Evolutionary conservation across 345 rosid species (phyloP).

Genomic region (Turnera subulata): DNA sequence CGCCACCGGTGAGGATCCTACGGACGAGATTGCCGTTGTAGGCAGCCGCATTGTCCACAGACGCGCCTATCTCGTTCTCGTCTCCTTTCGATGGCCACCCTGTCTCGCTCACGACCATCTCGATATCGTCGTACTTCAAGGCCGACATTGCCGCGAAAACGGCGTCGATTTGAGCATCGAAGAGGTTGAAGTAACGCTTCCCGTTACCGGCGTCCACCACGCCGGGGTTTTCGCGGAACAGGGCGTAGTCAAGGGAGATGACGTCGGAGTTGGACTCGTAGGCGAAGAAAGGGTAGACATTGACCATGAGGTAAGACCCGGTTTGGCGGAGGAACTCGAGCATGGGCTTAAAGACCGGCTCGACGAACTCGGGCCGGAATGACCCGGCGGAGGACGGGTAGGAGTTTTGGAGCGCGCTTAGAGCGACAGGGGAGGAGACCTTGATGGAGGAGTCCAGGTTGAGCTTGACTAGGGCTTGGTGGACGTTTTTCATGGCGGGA

Average conservation of each 20-base stretch:
- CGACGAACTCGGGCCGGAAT: constrained; percentile 67
- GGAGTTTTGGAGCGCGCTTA: constrained; percentile 70
- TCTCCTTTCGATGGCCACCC: constrained; percentile 97
- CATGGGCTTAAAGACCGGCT: constrained; percentile 69
- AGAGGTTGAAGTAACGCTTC: constrained; percentile 62
- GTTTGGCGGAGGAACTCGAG: constrained; percentile 80
- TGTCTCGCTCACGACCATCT: constrained; percentile 75
- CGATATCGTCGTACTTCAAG: constrained; percentile 61
- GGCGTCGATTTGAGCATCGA: constrained; percentile 98
- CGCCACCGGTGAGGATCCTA: constrained; percentile 71
- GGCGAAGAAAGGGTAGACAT: constrained; percentile 89
- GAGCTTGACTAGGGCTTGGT: constrained; percentile 50
- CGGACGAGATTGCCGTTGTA: constrained; percentile 88
- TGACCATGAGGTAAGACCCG: constrained; percentile 85
- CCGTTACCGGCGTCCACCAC: constrained; percentile 84
- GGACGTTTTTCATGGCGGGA: constrained; percentile 82
- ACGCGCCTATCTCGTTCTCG: constrained; percentile 70
- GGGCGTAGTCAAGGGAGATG: constrained; percentile 79
- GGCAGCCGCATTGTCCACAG: constrained; percentile 60
- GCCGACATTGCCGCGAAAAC: constrained; percentile 86
- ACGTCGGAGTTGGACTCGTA: constrained; percentile 88
- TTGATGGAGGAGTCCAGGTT: constrained; percentile 65
- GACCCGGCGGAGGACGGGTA: constrained; percentile 94
- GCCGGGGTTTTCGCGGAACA: constrained; percentile 86
- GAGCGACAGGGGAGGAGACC: constrained; percentile 81